Evolutionary conservation across 202 grass and related monocot species (phyloP).

Genomic region (Musa balbisiana): DNA sequence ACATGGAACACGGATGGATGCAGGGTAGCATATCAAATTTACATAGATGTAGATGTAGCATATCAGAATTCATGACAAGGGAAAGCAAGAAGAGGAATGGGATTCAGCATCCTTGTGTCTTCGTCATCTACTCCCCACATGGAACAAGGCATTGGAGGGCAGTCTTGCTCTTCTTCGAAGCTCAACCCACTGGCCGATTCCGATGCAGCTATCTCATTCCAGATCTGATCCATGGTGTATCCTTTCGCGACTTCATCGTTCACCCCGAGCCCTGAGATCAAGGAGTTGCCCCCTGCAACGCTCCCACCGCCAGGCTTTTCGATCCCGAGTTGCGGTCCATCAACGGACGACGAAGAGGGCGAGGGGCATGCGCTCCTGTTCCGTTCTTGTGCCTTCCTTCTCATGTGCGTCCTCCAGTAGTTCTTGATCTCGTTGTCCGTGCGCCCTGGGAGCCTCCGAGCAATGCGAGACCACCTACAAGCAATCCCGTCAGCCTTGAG

Average conservation of each 20-base stretch:
- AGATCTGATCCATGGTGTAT: constrained; percentile 58
- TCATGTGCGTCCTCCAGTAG: constrained; percentile 78
- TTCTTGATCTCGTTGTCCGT: constrained; percentile 99
- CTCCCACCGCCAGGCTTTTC: constrained; percentile 9
- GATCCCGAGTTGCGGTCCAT: background rate
- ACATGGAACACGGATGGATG: background rate
- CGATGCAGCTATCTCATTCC: constrained; percentile 64
- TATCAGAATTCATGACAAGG: too few relatives aligned
- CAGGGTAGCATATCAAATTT: background rate
- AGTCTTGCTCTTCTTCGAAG: constrained; percentile 26
- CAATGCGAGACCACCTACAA: constrained; percentile 80
- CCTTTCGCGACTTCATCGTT: constrained; percentile 23
- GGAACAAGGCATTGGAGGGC: constrained; percentile 31
- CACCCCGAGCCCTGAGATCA: constrained; percentile 13
- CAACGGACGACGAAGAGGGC: constrained; percentile 15
- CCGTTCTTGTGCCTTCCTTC: constrained; percentile 61
- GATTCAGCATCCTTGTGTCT: constrained; percentile 9
- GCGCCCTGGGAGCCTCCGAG: constrained; percentile 77
- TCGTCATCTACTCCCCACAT: constrained; percentile 48
- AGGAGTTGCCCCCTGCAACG: constrained; percentile 20
- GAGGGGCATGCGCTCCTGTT: constrained; percentile 23
- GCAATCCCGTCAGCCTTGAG: background rate
- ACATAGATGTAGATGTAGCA: background rate
- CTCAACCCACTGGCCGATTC: constrained; percentile 24
- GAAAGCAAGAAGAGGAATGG: background rate